A percentile compares a stretch with the other conserved stretches of the same genome.
Conservation (phyloP, 495 filamentous ascomycete genomes). For the Chlorociboria aeruginascens region DNA sequence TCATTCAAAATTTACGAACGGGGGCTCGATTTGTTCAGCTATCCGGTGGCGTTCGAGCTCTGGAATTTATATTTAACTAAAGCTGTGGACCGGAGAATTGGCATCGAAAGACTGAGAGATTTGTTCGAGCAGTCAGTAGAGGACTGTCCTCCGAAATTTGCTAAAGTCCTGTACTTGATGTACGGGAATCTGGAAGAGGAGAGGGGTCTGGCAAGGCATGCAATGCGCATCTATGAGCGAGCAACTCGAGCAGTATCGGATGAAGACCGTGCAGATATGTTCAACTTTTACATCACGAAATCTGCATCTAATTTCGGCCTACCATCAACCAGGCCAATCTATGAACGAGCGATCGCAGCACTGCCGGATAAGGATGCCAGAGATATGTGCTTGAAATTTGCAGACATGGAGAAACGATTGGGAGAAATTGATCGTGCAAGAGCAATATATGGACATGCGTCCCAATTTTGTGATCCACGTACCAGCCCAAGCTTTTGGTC, state of each 20-base stretch:
- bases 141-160: conserved; percentile 89
- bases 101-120: conserved; percentile 87
- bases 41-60: conserved; percentile 94
- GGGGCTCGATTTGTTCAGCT: conserved; percentile 91
- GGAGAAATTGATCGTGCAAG: conserved; percentile 94
- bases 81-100: conserved; percentile 87
- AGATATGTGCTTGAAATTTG: conserved; percentile 98
- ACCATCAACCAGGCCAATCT: conserved; percentile 90
- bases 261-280: conserved; percentile 93
- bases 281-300: conserved; percentile 99
- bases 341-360: conserved; percentile 86
- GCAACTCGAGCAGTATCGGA: conserved; percentile 93
- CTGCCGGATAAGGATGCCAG: conserved; percentile 88
- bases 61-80: conserved; percentile 99
- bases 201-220: conserved; percentile 86
- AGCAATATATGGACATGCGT: conserved; percentile 91
- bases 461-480: conserved; percentile 92
- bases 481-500: conserved; percentile 84
- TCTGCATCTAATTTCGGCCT: conserved; percentile 96
- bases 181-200: conserved; percentile 97
- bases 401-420: conserved; percentile 93
- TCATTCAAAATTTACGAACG: conserved; percentile 97
- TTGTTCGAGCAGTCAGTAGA: conserved; percentile 97
- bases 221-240: conserved; percentile 98
- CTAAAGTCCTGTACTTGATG: conserved; percentile 93